Evolutionary conservation across 2,329 filamentous ascomycete genomes (phyloP).

Genomic region (Colletotrichum zoysiae): DNA sequence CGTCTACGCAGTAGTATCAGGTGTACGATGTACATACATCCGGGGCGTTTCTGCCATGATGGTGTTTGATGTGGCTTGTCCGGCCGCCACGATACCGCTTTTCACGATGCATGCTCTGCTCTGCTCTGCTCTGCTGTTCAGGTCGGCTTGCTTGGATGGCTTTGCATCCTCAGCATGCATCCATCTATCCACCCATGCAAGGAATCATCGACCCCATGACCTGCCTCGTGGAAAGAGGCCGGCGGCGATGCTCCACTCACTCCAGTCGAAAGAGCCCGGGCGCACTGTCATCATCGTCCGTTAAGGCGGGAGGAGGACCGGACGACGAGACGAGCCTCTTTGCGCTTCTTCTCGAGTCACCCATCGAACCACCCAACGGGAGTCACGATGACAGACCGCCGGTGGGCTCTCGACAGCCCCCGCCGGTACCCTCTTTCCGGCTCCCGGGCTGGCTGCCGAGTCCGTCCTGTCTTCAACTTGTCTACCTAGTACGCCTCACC

Average conservation of each 20-base stretch:
- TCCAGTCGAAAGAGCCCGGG: constrained; percentile 5
- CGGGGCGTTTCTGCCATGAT: constrained; percentile 16
- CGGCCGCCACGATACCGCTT: background rate
- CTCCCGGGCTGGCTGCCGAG: constrained; percentile 22
- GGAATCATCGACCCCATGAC: background rate
- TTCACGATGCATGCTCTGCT: background rate
- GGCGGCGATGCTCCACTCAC: constrained; percentile 4
- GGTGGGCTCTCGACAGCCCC: constrained; percentile 18
- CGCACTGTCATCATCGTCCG: constrained; percentile 13
- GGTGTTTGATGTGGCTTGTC: constrained; percentile 15
- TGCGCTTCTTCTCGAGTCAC: constrained; percentile 12
- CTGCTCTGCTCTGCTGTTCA: background rate
- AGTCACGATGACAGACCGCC: constrained; percentile 2
- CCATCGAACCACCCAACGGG: background rate
- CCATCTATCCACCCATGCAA: background rate
- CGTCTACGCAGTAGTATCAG: background rate
- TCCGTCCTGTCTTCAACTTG: constrained; percentile 10
- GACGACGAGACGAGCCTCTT: constrained; percentile 8
- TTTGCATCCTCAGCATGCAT: background rate
- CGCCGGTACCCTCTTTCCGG: constrained; percentile 22
- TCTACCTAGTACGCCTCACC: background rate
- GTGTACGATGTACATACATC: no score
- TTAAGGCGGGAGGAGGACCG: constrained; percentile 5
- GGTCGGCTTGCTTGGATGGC: background rate
- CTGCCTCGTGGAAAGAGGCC: background rate